Evolutionary conservation across 2,329 filamentous ascomycete species (phyloP).

Genomic region (Byssothecium circinans): DNA sequence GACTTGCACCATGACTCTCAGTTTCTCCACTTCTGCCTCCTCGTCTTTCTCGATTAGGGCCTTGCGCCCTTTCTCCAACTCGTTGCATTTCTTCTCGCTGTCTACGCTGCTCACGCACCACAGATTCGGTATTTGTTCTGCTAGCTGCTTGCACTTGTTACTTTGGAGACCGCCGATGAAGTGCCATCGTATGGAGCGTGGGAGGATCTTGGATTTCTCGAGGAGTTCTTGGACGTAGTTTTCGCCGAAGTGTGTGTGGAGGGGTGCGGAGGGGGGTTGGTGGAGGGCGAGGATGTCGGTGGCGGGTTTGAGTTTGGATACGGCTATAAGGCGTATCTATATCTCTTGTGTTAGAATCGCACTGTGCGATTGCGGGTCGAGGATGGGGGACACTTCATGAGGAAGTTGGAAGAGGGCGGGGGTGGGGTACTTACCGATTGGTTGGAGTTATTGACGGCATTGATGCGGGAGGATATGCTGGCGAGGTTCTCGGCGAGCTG

Average conservation of each 20-base stretch:
- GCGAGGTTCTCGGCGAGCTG: conserved; percentile 50
- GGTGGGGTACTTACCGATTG: conserved; percentile 27
- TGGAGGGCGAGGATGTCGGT: conserved; percentile 88
- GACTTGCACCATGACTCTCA: conserved; percentile 86
- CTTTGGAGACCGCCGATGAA: conserved; percentile 95
- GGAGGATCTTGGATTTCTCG: conserved; percentile 81
- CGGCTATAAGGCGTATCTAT: conserved; percentile 83
- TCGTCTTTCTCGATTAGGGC: conserved; percentile 49
- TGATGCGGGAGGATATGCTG: conserved; percentile 46
- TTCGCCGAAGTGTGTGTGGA: conserved; percentile 84
- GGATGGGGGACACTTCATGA: not conserved
- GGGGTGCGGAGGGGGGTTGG: conserved; percentile 43
- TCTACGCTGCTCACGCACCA: conserved; percentile 93
- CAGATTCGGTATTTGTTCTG: conserved; percentile 80
- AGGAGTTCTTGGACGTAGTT: conserved; percentile 84
- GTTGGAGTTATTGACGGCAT: conserved; percentile 38
- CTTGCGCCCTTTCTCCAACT: conserved; percentile 75
- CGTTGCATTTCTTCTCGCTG: conserved; percentile 79
- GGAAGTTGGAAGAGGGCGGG: not conserved
- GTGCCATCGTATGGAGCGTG: conserved; percentile 81
- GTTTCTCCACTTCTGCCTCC: conserved; percentile 39
- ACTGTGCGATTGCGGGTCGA: too few species aligned
- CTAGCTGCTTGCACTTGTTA: conserved; percentile 87
- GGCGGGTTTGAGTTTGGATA: conserved; percentile 93
- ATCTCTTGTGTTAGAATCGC: conserved; percentile 9